Conservation (phyloP, 78 protist genomes). For the Cavenderia fasciculata region DNA sequence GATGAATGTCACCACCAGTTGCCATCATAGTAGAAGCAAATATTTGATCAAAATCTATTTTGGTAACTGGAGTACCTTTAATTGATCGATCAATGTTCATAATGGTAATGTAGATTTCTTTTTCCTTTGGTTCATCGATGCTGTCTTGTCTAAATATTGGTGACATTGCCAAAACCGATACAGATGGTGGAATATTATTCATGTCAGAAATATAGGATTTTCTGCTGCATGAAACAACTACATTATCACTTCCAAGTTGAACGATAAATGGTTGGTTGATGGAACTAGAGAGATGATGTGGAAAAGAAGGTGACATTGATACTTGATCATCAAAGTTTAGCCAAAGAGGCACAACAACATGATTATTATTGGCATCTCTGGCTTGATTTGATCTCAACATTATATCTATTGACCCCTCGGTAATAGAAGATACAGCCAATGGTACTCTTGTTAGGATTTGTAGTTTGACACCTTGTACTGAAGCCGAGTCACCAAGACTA, state of each 20-base stretch:
- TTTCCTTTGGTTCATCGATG: no score
- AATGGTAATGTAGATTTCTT: no score
- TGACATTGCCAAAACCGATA: no score
- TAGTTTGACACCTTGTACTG: not conserved
- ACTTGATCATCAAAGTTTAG: not conserved
- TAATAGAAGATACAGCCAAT: not conserved
- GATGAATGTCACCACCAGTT: no score
- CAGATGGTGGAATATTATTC: no score
- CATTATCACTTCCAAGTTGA: not conserved
- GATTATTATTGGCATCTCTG: not conserved
- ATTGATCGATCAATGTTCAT: no score
- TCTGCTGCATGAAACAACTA: not conserved
- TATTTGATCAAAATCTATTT: no score
- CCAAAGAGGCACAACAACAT: constrained; percentile 3
- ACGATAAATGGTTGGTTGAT: not conserved
- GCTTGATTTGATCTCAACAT: not conserved
- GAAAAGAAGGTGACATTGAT: not conserved
- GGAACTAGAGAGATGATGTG: not conserved
- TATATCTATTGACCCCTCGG: not conserved
- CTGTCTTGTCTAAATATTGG: no score
- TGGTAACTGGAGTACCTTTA: no score
- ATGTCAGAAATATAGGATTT: not conserved
- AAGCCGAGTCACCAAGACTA: not conserved
- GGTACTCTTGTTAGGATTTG: not conserved
- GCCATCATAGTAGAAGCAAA: no score